phyloP scores from a whole-genome alignment of 352 stramenopile genomes.

The Phytophthora hybrid region DNA sequence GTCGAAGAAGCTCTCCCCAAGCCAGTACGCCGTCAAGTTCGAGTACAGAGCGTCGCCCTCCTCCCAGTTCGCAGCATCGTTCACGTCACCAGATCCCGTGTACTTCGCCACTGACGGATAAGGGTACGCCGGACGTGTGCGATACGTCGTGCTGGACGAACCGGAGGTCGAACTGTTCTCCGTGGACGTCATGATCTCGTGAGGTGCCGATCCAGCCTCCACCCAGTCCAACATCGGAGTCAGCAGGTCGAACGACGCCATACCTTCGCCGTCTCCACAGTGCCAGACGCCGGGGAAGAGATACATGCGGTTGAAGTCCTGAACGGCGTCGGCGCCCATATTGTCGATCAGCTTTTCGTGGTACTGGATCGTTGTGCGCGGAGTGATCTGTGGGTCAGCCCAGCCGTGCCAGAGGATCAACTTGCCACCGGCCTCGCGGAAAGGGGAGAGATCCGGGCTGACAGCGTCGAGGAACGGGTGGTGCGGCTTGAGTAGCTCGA shows the following conservation, averaged over 20 bases:
- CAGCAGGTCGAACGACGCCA: slow-evolving; percentile 48
- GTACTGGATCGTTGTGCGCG: slow-evolving; percentile 46
- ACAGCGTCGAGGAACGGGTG: slow-evolving; percentile 48
- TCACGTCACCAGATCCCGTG: slow-evolving; percentile 29
- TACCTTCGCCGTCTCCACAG: slow-evolving; percentile 22
- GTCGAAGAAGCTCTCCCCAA: slow-evolving; percentile 39
- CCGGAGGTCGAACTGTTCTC: slow-evolving; percentile 10
- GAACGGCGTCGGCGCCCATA: slow-evolving; percentile 36
- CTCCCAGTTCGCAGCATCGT: slow-evolving; percentile 33
- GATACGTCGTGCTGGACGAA: slow-evolving; percentile 26
- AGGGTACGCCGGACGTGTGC: slow-evolving; percentile 37
- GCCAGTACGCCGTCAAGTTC: slow-evolving; percentile 40
- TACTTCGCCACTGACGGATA: slow-evolving; percentile 44
- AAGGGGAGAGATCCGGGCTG: slow-evolving; percentile 40
- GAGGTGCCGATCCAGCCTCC: slow-evolving; percentile 34
- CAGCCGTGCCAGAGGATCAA: slow-evolving; percentile 53
- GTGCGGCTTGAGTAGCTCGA: slow-evolving; percentile 40
- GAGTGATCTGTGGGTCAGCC: slow-evolving; percentile 50
- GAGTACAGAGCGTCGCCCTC: slow-evolving; percentile 40
- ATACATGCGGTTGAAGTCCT: slow-evolving; percentile 50
- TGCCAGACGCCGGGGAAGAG: slow-evolving; percentile 51
- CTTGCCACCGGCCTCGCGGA: slow-evolving; percentile 40
- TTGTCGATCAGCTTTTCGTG: slow-evolving; percentile 41
- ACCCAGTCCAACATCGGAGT: slow-evolving; percentile 52
- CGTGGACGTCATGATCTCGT: slow-evolving; percentile 42